A percentile compares a stretch with the other conserved stretches of the same genome.
Evolutionary conservation across 345 rosid species (phyloP).

Genomic region (Eucalyptus guilfoylei): DNA sequence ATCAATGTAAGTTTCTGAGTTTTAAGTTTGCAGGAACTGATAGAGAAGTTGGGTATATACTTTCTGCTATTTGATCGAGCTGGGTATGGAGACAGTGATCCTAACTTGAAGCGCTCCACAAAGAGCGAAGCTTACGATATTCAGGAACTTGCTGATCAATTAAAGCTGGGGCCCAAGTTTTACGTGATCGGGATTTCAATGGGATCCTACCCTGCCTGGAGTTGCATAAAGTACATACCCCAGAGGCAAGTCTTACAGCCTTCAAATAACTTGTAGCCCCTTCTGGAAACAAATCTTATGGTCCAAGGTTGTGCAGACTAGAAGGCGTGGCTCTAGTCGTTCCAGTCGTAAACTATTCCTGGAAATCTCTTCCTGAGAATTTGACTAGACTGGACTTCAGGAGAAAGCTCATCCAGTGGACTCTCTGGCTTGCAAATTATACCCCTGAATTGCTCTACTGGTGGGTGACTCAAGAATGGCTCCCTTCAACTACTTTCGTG

Average conservation of each 20-base stretch:
- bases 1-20: background rate
- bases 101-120: slow-evolving; percentile 47
- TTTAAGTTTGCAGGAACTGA: slow-evolving; percentile 56
- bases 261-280: background rate
- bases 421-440: slow-evolving; percentile 42
- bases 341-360: slow-evolving; percentile 60
- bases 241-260: slow-evolving; percentile 31
- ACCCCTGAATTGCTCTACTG: slow-evolving; percentile 55
- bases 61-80: slow-evolving; percentile 74
- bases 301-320: slow-evolving; percentile 29
- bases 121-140: slow-evolving; percentile 80
- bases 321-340: slow-evolving; percentile 68
- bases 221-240: slow-evolving; percentile 78
- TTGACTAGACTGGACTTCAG: slow-evolving; percentile 49
- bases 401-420: slow-evolving; percentile 35
- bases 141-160: slow-evolving; percentile 65
- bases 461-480: slow-evolving; percentile 64
- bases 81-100: slow-evolving; percentile 88
- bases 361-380: slow-evolving; percentile 66
- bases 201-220: slow-evolving; percentile 84
- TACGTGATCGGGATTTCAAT: slow-evolving; percentile 79
- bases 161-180: slow-evolving; percentile 53
- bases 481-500: slow-evolving; percentile 16
- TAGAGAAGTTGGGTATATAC: slow-evolving; percentile 55
- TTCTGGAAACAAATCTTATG: background rate